A percentile compares a stretch with the other conserved stretches of the same genome.
These are phyloP conservation scores for Carex cristatella DNA, from an alignment of 176 grass and related monocot genomes.

Conservation along the genomic window DNA sequence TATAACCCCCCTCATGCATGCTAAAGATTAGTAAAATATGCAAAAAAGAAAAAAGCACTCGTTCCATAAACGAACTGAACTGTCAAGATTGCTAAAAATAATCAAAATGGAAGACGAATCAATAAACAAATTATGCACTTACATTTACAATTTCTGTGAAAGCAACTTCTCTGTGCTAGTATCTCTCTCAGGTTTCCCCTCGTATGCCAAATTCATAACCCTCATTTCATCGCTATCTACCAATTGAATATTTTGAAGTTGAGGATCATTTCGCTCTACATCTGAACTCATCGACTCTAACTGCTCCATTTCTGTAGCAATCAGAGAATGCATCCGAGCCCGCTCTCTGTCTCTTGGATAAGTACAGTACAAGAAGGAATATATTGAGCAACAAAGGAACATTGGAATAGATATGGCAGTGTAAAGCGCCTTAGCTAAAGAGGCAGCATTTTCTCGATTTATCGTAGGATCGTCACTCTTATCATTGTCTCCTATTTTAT, in stretches of 20 bases:
- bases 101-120: background rate
- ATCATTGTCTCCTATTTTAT: conserved; percentile 40
- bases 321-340: conserved; percentile 63
- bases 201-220: conserved; percentile 25
- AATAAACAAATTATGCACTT: background rate
- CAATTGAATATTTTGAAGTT: conserved; percentile 14
- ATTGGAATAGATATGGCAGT: conserved; percentile 56
- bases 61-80: background rate
- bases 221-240: conserved; percentile 20
- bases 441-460: conserved; percentile 56
- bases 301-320: conserved; percentile 60
- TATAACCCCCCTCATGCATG: background rate
- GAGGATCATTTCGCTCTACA: conserved; percentile 24
- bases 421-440: conserved; percentile 80
- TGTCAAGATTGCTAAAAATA: background rate
- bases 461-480: background rate
- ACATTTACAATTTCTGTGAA: conserved; percentile 10
- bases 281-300: conserved; percentile 33
- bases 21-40: background rate
- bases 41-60: background rate
- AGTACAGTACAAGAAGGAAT: conserved; percentile 77
- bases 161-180: conserved; percentile 43
- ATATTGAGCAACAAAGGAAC: conserved; percentile 52
- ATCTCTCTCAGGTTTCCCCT: conserved; percentile 24
- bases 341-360: conserved; percentile 84